phyloP scores from a whole-genome alignment of 257 asterid species.

The Solanum pimpinellifolium region DNA sequence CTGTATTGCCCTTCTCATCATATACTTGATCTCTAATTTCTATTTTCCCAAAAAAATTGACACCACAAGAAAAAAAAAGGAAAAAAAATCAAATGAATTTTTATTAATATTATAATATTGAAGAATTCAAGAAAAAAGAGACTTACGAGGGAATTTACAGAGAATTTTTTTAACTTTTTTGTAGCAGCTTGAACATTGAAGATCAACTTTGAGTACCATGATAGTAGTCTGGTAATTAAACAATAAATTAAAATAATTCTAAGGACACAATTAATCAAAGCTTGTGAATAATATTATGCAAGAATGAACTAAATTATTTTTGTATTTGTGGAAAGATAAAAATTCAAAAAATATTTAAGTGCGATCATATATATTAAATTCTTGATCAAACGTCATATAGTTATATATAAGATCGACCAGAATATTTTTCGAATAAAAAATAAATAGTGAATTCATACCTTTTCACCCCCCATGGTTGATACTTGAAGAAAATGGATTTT shows the following conservation, averaged over 20 bases:
- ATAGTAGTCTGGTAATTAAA: conserved; percentile 28
- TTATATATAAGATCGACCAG: background rate
- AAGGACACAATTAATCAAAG: background rate
- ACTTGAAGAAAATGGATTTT: background rate
- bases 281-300: background rate
- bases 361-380: background rate
- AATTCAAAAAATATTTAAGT: no score
- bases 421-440: background rate
- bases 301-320: background rate
- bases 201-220: conserved; percentile 70
- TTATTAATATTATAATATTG: background rate
- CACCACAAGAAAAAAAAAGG: background rate
- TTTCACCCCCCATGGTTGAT: background rate
- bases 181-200: conserved; percentile 75
- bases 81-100: background rate
- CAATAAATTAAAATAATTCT: background rate
- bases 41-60: conserved; percentile 12
- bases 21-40: conserved; percentile 65
- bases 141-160: conserved; percentile 74
- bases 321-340: background rate
- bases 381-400: background rate
- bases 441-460: background rate
- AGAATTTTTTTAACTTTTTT: conserved; percentile 66
- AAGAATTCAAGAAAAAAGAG: no score
- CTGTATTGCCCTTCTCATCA: conserved; percentile 53